Conservation (phyloP, 1,284 basidiomycete species). For the Malassezia nana region DNA sequence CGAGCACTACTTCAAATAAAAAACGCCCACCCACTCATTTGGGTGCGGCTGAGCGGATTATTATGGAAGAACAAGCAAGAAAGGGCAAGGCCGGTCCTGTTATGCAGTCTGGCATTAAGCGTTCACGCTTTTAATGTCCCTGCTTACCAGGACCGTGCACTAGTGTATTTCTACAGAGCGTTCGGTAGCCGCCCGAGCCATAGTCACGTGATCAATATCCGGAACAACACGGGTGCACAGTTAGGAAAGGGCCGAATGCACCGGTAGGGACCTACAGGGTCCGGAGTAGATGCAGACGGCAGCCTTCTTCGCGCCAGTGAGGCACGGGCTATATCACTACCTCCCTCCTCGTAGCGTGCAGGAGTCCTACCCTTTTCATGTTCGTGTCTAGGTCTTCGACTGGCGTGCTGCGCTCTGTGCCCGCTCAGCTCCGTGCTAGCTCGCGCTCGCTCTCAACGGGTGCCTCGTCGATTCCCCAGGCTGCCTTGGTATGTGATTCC, state of each 20-base stretch:
- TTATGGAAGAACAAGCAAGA: constrained; percentile 30
- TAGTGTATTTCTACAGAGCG: not conserved
- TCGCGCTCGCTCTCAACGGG: constrained; percentile 12
- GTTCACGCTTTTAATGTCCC: constrained; percentile 26
- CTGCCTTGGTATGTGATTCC: constrained; percentile 8
- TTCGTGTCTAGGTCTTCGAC: constrained; percentile 18
- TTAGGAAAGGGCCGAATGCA: not conserved
- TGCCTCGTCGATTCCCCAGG: constrained; percentile 14
- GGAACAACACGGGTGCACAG: constrained; percentile 17
- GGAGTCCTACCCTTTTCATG: constrained; percentile 10
- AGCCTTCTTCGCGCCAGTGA: constrained; percentile 13
- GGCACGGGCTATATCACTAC: constrained; percentile 5
- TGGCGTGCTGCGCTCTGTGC: constrained; percentile 19
- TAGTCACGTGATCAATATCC: constrained; percentile 14
- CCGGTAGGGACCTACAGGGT: constrained; percentile 9
- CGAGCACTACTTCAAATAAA: not conserved
- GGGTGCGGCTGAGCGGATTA: constrained; percentile 42
- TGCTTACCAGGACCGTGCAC: constrained; percentile 5
- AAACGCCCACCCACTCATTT: constrained; percentile 20
- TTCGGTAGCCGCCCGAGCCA: not conserved
- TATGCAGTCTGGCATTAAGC: constrained; percentile 30
- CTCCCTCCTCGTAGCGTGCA: constrained; percentile 9
- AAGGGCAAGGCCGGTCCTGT: constrained; percentile 24
- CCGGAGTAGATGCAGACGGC: not conserved
- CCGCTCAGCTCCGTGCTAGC: constrained; percentile 11